Evolutionary conservation across 129 eudicot species (phyloP).

Genomic region (Dittrichia graveolens): DNA sequence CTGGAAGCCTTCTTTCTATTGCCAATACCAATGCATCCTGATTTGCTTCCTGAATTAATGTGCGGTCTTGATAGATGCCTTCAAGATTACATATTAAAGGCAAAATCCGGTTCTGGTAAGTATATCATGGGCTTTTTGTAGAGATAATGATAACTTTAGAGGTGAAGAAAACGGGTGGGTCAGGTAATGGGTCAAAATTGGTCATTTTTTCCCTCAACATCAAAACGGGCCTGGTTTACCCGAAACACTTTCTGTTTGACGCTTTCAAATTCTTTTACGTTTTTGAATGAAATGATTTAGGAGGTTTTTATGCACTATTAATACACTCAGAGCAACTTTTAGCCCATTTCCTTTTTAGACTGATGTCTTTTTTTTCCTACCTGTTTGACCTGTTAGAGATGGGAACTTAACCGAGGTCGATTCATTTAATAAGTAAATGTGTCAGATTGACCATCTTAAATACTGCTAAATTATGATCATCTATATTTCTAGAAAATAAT

Average conservation of each 20-base stretch:
- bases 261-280: background rate
- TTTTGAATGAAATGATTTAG: slow-evolving; percentile 14
- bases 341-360: background rate
- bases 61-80: slow-evolving; percentile 77
- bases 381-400: background rate
- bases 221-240: background rate
- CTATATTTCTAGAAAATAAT: slow-evolving; percentile 3
- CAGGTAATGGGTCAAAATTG: background rate
- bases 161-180: background rate
- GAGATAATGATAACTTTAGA: slow-evolving; percentile 1
- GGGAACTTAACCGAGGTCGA: background rate
- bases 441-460: background rate
- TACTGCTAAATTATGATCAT: background rate
- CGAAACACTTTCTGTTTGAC: background rate
- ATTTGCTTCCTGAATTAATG: slow-evolving; percentile 65
- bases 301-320: background rate
- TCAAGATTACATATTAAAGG: slow-evolving; percentile 60
- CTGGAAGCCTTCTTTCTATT: slow-evolving; percentile 81
- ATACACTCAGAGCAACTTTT: background rate
- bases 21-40: slow-evolving; percentile 83
- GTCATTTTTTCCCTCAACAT: too few relatives aligned
- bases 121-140: slow-evolving; percentile 25
- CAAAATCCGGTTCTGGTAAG: slow-evolving; percentile 85
- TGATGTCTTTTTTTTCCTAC: slow-evolving; percentile 3
- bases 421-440: background rate